Percentiles rank a stretch among this genome's conserved stretches.
phyloP scores from a whole-genome alignment of 441 rosid species.

The Capsella rubella region DNA sequence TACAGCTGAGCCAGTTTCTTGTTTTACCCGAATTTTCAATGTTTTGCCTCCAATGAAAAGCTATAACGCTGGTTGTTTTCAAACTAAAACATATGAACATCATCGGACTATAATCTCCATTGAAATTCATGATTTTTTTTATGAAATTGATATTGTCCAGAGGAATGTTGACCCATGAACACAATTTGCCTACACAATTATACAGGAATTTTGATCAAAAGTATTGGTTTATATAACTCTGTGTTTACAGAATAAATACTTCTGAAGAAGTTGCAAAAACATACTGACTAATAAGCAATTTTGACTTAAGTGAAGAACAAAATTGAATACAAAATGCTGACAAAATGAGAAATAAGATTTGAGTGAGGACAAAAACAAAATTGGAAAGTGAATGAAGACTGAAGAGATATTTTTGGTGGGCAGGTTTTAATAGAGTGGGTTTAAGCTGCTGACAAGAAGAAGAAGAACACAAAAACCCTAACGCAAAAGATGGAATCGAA shows the following conservation, averaged over 20 bases:
- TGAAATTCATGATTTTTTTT: neutral
- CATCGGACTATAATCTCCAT: neutral
- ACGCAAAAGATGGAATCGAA: slow-evolving; percentile 51
- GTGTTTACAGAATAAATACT: too few species aligned
- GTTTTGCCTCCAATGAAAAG: too few species aligned
- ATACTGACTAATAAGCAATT: neutral
- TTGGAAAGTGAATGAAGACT: neutral
- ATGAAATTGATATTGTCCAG: neutral
- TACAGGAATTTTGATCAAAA: too few species aligned
- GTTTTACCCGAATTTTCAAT: neutral
- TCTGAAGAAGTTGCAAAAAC: too few species aligned
- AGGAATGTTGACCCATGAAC: too few species aligned
- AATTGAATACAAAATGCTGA: neutral
- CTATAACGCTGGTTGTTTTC: neutral
- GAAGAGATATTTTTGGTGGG: slow-evolving; percentile 13
- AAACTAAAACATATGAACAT: neutral
- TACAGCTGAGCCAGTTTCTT: slow-evolving; percentile 42
- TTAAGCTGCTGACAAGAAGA: slow-evolving; percentile 22
- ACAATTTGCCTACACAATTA: too few species aligned
- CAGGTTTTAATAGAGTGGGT: slow-evolving; percentile 34
- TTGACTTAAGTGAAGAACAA: neutral
- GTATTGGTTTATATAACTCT: too few species aligned
- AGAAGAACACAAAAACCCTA: slow-evolving; percentile 24
- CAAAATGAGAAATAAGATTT: too few species aligned
- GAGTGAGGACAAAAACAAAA: neutral